These are phyloP conservation scores for Leccinum pachyderme DNA, from an alignment of 1,284 basidiomycete genomes.

Conservation along the genomic window DNA sequence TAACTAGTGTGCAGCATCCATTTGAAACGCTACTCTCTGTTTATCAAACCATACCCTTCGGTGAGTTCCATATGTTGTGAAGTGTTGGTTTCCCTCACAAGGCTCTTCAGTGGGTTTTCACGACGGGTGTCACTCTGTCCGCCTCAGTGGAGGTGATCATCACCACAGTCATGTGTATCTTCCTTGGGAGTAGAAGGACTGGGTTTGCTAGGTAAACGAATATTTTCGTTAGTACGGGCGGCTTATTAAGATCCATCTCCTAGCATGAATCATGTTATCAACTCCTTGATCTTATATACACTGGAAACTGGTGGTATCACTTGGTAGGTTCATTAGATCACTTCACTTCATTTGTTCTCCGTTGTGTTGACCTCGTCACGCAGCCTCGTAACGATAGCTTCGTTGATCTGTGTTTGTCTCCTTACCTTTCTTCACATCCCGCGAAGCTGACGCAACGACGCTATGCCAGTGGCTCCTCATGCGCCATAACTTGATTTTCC, in stretches of 20 bases:
- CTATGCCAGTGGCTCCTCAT: constrained; percentile 45
- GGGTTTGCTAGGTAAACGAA: constrained; percentile 38
- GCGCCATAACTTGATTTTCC: constrained; percentile 45
- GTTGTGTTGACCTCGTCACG: constrained; percentile 22
- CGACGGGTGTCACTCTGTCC: constrained; percentile 50
- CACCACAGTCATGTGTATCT: constrained; percentile 46
- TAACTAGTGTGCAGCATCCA: constrained; percentile 17
- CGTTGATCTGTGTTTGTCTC: constrained; percentile 44
- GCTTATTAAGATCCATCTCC: constrained; percentile 1
- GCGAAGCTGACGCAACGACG: neutral
- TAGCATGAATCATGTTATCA: constrained; percentile 50
- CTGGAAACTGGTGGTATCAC: constrained; percentile 53
- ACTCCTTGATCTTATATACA: constrained; percentile 50
- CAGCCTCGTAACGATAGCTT: constrained; percentile 33
- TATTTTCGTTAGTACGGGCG: neutral
- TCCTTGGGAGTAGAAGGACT: constrained; percentile 43
- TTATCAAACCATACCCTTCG: constrained; percentile 32
- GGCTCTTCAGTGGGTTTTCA: constrained; percentile 47
- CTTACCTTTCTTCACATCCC: neutral
- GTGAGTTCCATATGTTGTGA: constrained; percentile 6
- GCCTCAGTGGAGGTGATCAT: constrained; percentile 51
- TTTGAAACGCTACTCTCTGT: constrained; percentile 30
- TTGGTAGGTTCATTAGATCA: constrained; percentile 31
- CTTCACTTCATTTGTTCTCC: constrained; percentile 9
- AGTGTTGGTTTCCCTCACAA: neutral